A percentile compares a stretch with the other conserved stretches of the same genome.
Evolutionary conservation across 352 stramenopile species (phyloP).

Genomic region (Phytophthora idaei): DNA sequence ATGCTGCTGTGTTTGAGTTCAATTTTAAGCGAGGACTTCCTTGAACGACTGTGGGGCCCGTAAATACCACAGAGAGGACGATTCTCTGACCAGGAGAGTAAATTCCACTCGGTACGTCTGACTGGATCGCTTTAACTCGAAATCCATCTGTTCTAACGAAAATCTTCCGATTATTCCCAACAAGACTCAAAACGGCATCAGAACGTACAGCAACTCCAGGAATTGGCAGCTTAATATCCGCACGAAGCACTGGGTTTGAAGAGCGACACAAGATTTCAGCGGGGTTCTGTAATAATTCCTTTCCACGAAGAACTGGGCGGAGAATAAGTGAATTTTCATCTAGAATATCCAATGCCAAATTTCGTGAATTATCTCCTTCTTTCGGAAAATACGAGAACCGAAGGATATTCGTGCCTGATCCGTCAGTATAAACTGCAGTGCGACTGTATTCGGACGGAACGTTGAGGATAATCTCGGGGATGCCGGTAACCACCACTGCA

Average conservation of each 20-base stretch:
- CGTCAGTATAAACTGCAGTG: slow-evolving; percentile 56
- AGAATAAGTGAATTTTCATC: slow-evolving; percentile 53
- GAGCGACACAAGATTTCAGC: slow-evolving; percentile 53
- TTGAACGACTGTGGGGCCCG: slow-evolving; percentile 47
- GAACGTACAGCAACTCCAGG: slow-evolving; percentile 49
- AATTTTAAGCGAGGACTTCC: slow-evolving; percentile 56
- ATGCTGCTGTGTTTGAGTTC: slow-evolving; percentile 47
- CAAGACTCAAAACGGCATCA: slow-evolving; percentile 61
- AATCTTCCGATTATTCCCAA: slow-evolving; percentile 62
- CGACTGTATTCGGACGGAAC: slow-evolving; percentile 37
- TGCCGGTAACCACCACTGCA: slow-evolving; percentile 47
- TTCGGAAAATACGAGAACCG: slow-evolving; percentile 58
- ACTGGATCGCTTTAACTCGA: slow-evolving; percentile 38
- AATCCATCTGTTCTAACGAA: slow-evolving; percentile 71
- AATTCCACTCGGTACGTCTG: slow-evolving; percentile 45
- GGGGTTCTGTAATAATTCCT: slow-evolving; percentile 30
- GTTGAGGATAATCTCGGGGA: slow-evolving; percentile 61
- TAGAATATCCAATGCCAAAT: slow-evolving; percentile 47
- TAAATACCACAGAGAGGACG: slow-evolving; percentile 58
- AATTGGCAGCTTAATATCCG: slow-evolving; percentile 54
- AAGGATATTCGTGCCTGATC: slow-evolving; percentile 50
- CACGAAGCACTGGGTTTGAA: slow-evolving; percentile 33
- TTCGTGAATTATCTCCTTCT: slow-evolving; percentile 49
- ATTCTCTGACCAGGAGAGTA: slow-evolving; percentile 74
- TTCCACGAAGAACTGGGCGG: slow-evolving; percentile 36